These are phyloP conservation scores for Drechslerella coelobrocha DNA, from an alignment of 2,329 filamentous ascomycete species.

Conservation along the genomic window DNA sequence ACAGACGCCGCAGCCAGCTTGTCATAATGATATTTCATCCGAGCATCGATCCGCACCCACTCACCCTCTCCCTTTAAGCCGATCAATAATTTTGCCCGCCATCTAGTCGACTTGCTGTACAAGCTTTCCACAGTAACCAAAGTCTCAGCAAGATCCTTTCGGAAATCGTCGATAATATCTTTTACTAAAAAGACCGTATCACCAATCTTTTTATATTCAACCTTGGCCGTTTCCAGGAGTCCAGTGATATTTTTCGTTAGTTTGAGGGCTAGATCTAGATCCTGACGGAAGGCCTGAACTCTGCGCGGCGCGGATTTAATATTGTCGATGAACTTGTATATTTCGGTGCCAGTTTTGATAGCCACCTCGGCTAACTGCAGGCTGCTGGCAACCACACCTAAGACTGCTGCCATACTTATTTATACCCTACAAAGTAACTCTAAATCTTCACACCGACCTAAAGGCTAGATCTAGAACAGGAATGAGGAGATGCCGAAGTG, in stretches of 20 bases:
- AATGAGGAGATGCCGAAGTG: too few species aligned
- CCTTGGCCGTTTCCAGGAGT: slow-evolving; percentile 8
- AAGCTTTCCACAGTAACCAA: slow-evolving; percentile 8
- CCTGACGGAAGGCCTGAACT: slow-evolving; percentile 3
- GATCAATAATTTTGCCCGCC: slow-evolving; percentile 23
- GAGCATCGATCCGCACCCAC: slow-evolving; percentile 33
- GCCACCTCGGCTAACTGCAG: slow-evolving; percentile 27
- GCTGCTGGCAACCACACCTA: slow-evolving; percentile 28
- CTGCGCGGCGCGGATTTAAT: slow-evolving; percentile 29
- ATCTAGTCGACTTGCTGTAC: slow-evolving; percentile 20
- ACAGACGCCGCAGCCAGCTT: slow-evolving; percentile 42
- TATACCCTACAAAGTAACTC: background rate
- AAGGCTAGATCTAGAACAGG: too few species aligned
- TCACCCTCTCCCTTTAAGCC: slow-evolving; percentile 36
- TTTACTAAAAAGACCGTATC: slow-evolving; percentile 16
- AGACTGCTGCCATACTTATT: slow-evolving; percentile 39
- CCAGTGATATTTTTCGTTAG: slow-evolving; percentile 6
- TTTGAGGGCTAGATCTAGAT: slow-evolving; percentile 19
- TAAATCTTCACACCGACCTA: too few species aligned
- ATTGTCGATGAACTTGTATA: slow-evolving; percentile 23
- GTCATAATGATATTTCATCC: slow-evolving; percentile 20
- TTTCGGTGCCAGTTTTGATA: slow-evolving; percentile 18
- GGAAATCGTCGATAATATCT: slow-evolving; percentile 9
- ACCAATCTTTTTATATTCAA: slow-evolving; percentile 17
- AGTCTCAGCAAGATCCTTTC: slow-evolving; percentile 20